Conservation (phyloP, 2,329 filamentous ascomycete species). For the Diaporthe longicolla region DNA sequence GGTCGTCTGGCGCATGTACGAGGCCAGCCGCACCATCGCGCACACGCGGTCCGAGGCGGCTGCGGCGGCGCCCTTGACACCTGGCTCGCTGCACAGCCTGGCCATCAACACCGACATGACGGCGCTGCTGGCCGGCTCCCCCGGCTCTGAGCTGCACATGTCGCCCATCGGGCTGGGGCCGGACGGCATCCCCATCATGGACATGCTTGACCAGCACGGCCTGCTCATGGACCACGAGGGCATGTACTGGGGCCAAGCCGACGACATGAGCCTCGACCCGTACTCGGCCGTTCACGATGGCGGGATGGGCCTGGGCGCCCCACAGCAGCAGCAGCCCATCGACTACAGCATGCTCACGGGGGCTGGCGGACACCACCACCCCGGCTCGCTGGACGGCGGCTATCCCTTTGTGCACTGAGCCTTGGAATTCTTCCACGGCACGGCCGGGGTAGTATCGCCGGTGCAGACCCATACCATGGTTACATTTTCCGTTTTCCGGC, state of each 20-base stretch:
- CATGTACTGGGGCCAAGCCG: constrained; percentile 66
- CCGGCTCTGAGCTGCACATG: constrained; percentile 60
- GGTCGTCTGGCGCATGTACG: constrained; percentile 75
- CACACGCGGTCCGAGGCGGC: constrained; percentile 50
- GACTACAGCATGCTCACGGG: constrained; percentile 56
- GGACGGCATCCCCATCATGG: constrained; percentile 65
- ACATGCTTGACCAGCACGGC: constrained; percentile 66
- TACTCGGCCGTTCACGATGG: constrained; percentile 51
- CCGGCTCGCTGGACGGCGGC: constrained; percentile 52
- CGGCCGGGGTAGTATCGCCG: constrained; percentile 9
- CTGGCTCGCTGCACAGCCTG: constrained; percentile 38
- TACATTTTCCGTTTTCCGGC: constrained; percentile 26
- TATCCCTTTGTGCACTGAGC: constrained; percentile 60
- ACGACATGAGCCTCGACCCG: constrained; percentile 48
- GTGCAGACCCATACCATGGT: constrained; percentile 5
- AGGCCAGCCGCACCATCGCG: constrained; percentile 61
- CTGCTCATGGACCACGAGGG: constrained; percentile 68
- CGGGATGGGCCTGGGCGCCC: constrained; percentile 49
- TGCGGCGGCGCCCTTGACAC: constrained; percentile 33
- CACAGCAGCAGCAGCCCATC: constrained; percentile 45
- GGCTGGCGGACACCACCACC: constrained; percentile 49
- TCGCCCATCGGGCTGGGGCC: constrained; percentile 64
- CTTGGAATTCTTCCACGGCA: background rate
- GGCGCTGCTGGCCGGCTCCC: constrained; percentile 37
- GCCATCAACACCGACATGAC: constrained; percentile 34